Conservation (phyloP, 345 rosid species). For the Boechera divaricarpa region DNA sequence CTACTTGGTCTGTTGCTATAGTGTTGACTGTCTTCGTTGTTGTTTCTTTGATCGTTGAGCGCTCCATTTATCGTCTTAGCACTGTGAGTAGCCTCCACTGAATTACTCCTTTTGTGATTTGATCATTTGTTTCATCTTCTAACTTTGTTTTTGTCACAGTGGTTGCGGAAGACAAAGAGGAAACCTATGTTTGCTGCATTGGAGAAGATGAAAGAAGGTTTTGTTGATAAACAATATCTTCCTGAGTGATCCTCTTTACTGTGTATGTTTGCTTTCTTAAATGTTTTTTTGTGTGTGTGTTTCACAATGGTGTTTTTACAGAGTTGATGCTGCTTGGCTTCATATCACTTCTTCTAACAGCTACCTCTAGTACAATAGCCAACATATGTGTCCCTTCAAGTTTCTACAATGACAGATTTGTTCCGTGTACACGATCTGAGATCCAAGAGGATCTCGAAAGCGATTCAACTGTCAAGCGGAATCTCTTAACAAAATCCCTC, state of each 20-base stretch:
- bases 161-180: slow-evolving; percentile 79
- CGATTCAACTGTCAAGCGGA: slow-evolving; percentile 56
- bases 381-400: slow-evolving; percentile 85
- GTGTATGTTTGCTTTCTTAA: slow-evolving; percentile 21
- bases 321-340: slow-evolving; percentile 99
- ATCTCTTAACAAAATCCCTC: slow-evolving; percentile 49
- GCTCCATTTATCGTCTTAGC: slow-evolving; percentile 76
- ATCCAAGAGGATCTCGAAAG: slow-evolving; percentile 53
- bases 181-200: slow-evolving; percentile 83
- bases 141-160: slow-evolving; percentile 52
- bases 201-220: slow-evolving; percentile 98
- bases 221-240: background rate
- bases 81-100: slow-evolving; percentile 53
- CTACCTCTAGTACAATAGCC: slow-evolving; percentile 81
- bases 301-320: slow-evolving; percentile 27
- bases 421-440: slow-evolving; percentile 79
- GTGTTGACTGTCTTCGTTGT: slow-evolving; percentile 83
- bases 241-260: background rate
- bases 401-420: slow-evolving; percentile 72
- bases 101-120: background rate
- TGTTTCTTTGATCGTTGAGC: slow-evolving; percentile 87
- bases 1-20: slow-evolving; percentile 98
- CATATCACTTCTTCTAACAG: slow-evolving; percentile 91
- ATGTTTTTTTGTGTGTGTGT: background rate
- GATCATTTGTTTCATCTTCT: slow-evolving; percentile 1